These are phyloP conservation scores for Cryphonectria radicalis DNA, from an alignment of 2,329 filamentous ascomycete species.

Conservation along the genomic window DNA sequence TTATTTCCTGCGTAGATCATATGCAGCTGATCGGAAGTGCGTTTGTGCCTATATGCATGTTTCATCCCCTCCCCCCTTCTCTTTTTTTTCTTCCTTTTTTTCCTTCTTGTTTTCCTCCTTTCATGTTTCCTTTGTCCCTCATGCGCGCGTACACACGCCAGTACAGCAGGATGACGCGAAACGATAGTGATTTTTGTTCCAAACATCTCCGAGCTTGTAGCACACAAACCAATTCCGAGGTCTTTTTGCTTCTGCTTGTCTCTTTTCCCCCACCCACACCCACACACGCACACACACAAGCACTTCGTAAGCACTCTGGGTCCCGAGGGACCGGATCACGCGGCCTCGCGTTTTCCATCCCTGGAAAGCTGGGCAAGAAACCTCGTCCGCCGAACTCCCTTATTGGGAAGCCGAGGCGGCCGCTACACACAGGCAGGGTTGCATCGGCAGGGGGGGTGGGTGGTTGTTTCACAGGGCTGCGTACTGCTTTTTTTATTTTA, in stretches of 20 bases:
- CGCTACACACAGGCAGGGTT: not conserved
- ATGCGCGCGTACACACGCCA: too few species aligned
- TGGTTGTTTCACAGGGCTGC: not conserved
- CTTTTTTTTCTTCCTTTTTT: too few species aligned
- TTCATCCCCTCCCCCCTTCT: not conserved
- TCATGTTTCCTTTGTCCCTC: too few species aligned
- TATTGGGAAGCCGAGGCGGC: not conserved
- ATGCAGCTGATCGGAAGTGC: not conserved
- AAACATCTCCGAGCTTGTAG: too few species aligned
- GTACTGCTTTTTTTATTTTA: not conserved
- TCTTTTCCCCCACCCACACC: too few species aligned
- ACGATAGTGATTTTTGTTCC: too few species aligned
- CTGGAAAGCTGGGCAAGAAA: not conserved
- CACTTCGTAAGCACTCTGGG: not conserved
- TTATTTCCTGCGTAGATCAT: not conserved
- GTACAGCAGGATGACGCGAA: too few species aligned
- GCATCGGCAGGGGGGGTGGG: not conserved
- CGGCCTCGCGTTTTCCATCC: not conserved
- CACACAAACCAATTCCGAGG: too few species aligned
- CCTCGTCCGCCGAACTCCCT: not conserved
- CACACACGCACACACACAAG: too few species aligned
- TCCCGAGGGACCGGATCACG: not conserved
- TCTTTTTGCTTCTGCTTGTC: too few species aligned
- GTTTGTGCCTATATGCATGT: not conserved
- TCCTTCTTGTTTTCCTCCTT: too few species aligned